Base-by-base conservation (phyloP, 1,284 basidiomycete species). In the Earliella scabrosa region DNA sequence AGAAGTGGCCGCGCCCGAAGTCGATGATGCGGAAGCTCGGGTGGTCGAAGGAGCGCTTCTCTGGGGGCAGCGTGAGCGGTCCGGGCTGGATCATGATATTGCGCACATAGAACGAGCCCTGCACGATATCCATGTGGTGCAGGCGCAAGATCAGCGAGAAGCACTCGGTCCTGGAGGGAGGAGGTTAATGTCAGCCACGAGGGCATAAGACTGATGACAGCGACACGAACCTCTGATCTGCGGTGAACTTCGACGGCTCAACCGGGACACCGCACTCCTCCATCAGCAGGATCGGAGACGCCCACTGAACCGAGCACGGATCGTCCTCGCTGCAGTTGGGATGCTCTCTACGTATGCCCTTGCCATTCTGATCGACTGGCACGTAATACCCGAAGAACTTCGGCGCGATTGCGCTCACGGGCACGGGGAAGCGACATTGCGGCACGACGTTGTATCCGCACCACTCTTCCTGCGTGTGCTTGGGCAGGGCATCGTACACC, bases 311-410 rank as follows among this genome's bases (percentile, higher is more conserved):
- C 11, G 4, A 23, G 24, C 29, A 46, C 13, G 53, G 53, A 9
- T 44, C 4, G 4, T 51, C 45, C 27, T 60, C 55, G 3, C 26
- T n/a, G 52, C 49, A 58, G 10, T 11, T 0, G 9, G 32, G 24
- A 32, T 54, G 58, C 34, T 24, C 29, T 14, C 18, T 34, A 48
- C 43, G 53, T 20, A 9, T 39, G 26, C 14, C 20, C 31, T 44
- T 54, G 11, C 62, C 58, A 36, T 59, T 38, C 29, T 21, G 23
- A 9, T 13, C 18, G 34, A 44, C 13, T 2, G 76, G 75, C 7
- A 71, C 63, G 63, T 83, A 83, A 65, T 78, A 81, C 1, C 82
- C 82, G 63, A 79, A 84, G 65, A 77, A 83, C 65, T 82, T 81
- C 10, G 83, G 82, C 4, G 81, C 77, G 36, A 82, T 59, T 0